These are phyloP conservation scores for Arthrobotrys sinensis DNA, from an alignment of 2,329 filamentous ascomycete genomes.

Conservation along the genomic window DNA sequence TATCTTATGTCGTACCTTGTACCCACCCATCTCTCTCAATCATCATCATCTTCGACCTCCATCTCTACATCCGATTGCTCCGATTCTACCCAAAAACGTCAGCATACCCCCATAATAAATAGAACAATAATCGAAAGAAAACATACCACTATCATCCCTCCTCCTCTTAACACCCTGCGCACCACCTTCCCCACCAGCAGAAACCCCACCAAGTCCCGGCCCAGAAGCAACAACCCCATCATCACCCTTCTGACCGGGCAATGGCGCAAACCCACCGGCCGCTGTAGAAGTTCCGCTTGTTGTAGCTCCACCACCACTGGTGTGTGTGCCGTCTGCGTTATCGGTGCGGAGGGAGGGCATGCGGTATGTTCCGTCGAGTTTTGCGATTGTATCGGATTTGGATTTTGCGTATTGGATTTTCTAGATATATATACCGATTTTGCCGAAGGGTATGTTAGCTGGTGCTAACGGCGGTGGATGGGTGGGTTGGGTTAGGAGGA, in stretches of 20 bases:
- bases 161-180: conserved; percentile 62
- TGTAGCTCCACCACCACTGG: conserved; percentile 64
- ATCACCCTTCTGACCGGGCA: conserved; percentile 66
- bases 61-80: conserved; percentile 63
- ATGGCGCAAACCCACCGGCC: conserved; percentile 65
- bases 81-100: conserved; percentile 37
- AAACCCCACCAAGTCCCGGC: conserved; percentile 30
- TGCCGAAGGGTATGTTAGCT: conserved; percentile 46
- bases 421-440: conserved; percentile 71
- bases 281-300: background rate
- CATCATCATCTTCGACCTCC: conserved; percentile 64
- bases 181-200: conserved; percentile 45
- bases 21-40: conserved; percentile 38
- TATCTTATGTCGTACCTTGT: too few species aligned
- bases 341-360: conserved; percentile 67
- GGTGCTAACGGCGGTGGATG: background rate
- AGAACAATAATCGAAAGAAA: background rate
- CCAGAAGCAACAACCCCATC: conserved; percentile 61
- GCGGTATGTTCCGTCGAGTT: conserved; percentile 91
- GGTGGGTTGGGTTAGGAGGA: background rate
- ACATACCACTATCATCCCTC: conserved; percentile 64
- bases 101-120: background rate
- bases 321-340: too few species aligned
- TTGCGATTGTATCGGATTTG: conserved; percentile 88
- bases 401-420: conserved; percentile 92